Conservation (phyloP, 2,329 filamentous ascomycete genomes). For the Claviceps capensis region DNA sequence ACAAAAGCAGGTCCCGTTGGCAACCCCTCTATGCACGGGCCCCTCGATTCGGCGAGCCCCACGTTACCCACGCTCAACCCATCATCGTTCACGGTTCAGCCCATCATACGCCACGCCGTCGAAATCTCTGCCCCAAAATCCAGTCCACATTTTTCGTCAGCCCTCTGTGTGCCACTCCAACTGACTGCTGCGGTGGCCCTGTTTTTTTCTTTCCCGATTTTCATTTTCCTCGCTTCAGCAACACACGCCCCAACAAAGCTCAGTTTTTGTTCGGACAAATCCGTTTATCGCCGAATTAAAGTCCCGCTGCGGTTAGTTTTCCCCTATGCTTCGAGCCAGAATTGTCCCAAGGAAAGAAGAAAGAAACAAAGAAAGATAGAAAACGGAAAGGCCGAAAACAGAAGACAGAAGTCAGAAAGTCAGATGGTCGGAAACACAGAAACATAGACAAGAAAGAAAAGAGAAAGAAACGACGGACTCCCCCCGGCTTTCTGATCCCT, state of each 20-base stretch:
- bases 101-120: not conserved
- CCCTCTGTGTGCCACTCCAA: not conserved
- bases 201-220: conserved; percentile 6
- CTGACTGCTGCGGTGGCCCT: conserved; percentile 6
- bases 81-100: not conserved
- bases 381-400: too few species aligned
- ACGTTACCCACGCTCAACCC: not conserved
- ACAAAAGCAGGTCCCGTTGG: not conserved
- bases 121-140: conserved; percentile 9
- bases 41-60: not conserved
- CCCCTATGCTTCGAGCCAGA: not conserved
- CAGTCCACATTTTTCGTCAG: conserved; percentile 5
- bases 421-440: too few species aligned
- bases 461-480: too few species aligned
- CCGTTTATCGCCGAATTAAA: not conserved
- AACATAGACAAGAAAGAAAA: too few species aligned
- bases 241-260: conserved; percentile 3
- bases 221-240: not conserved
- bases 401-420: too few species aligned
- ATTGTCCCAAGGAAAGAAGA: not conserved
- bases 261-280: conserved; percentile 3
- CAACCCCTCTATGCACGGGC: not conserved
- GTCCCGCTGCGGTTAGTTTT: not conserved
- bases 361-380: not conserved
- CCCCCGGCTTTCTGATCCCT: too few species aligned